Evolutionary conservation across 805 yeast species (phyloP), one percentile per base, ranked within the genome.

Genomic region (Candida germanica): DNA sequence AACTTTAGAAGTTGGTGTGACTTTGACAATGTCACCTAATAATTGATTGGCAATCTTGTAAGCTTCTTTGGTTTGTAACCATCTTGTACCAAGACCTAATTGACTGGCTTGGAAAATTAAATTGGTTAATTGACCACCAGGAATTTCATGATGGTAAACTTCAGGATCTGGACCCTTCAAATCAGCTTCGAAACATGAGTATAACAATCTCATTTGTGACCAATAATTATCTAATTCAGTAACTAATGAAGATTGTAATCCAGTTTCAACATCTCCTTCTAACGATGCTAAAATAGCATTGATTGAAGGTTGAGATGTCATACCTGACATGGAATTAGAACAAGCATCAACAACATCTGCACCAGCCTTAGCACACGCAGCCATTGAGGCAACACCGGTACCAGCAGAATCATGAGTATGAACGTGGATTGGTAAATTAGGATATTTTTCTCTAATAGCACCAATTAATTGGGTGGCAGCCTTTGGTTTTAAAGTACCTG

Each of bases 371-470:
- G 97, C 97, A 61, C 89, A 83, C 3, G 93, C 96, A 53, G 83
- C 83, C 93, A 91, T 89, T 22, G 96, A 83, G 29, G 97, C 91
- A 48, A 93, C 96, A 66, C 95, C 99, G 38, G 98, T 93, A 71
- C 98, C 99, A 24, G 99, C 98, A 46, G 98, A 89, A 68, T 93
- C 99, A 67, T 93, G 99, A 23, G 98, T 89, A 69, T 93, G 99
- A 29, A 93, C 97, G 61, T 93, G 99, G 58, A 93, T 93, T 51
- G 98, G 97, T 58, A 93, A 73, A 56, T 87, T 79, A 40, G 99
- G 98, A 66, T 85, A 87, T 64, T 77, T 81, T 43, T 75, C 78
- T 68, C 98, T 80, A 51, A 93, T 79, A 19, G 86, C 69, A 42
- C 89, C 79, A 51, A 93, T 77, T 58, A 93, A 79, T 36, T 81